These are phyloP conservation scores for Mariannaea sp. DNA, from an alignment of 2,329 filamentous ascomycete species.

Conservation along the genomic window DNA sequence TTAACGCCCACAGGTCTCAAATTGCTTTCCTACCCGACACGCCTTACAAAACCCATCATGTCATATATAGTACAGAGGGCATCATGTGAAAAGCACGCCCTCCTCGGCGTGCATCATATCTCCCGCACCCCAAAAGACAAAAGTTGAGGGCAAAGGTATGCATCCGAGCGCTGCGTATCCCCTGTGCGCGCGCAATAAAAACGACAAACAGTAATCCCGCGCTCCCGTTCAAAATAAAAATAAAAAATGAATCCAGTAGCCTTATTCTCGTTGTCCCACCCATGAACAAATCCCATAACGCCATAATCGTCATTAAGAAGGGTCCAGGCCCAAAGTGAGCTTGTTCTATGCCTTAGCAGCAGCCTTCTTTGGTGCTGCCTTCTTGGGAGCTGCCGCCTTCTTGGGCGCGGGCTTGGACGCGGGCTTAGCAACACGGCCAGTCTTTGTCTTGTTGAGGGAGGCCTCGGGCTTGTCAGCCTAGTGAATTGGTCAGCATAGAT, in stretches of 20 bases:
- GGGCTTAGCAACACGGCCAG: slow-evolving; percentile 80
- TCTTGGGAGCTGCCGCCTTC: slow-evolving; percentile 53
- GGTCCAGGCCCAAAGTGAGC: slow-evolving; percentile 31
- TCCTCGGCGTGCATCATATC: slow-evolving; percentile 24
- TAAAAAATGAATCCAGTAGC: slow-evolving; percentile 35
- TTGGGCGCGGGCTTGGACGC: slow-evolving; percentile 53
- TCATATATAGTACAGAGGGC: slow-evolving; percentile 34
- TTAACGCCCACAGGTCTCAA: slow-evolving; percentile 18
- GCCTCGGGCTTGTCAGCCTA: slow-evolving; percentile 53
- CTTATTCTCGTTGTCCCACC: slow-evolving; percentile 35
- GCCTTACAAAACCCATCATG: slow-evolving; percentile 27
- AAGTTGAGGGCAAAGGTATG: slow-evolving; percentile 24
- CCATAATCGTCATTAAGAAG: slow-evolving; percentile 47
- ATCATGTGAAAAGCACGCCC: slow-evolving; percentile 28
- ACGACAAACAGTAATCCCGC: slow-evolving; percentile 29
- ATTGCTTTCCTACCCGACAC: slow-evolving; percentile 27
- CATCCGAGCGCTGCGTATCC: slow-evolving; percentile 23
- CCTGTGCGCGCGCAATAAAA: slow-evolving; percentile 32
- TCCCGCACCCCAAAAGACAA: slow-evolving; percentile 27
- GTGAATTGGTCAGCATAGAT: not conserved
- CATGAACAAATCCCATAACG: slow-evolving; percentile 42
- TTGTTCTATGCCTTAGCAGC: slow-evolving; percentile 46
- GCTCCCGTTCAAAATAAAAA: slow-evolving; percentile 36
- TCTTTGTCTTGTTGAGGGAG: slow-evolving; percentile 81
- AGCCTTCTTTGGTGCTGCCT: slow-evolving; percentile 53